Evolutionary conservation across 257 asterid species (phyloP), one percentile per base, ranked within the genome.

Genomic region (Nicotiana benthamiana): DNA sequence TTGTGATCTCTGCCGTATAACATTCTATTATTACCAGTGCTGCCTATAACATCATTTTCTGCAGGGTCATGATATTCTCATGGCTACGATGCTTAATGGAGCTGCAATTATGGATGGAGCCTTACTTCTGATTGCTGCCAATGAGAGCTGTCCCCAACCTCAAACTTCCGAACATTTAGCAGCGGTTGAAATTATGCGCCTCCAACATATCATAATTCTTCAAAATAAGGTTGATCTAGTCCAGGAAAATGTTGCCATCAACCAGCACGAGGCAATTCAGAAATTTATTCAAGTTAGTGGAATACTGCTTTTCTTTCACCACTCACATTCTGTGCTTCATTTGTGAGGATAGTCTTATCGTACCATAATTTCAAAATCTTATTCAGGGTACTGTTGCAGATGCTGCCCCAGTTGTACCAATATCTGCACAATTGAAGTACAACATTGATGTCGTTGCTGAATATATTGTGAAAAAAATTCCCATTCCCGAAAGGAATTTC

Each of bases 71-170:
- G 98, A 94, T 88, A 94, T 94, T 91, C 98, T 94, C 87, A 94
- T 94, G 98, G 98, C 98, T 86, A 94, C 98, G 3, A 94, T 94
- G 98, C 98, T 94, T 87, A 94, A 94, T 52, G 97, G 98, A 81
- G 98, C 98, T 2, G 97, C 98, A 66, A 94, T 94, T 67, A 94
- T 94, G 98, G 98, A 94, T 82, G 98, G 98, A 20, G 98, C 98
- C 51, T 86, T 94, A 77, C 97, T 94, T 85, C 97, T 94, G 51
- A 94, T 94, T 81, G 98, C 98, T 68, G 97, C 98, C 80, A 94
- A 94, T 75, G 98, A 94, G 84, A 94, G 97, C 65, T 94, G 98
- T 82, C 98, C 98, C 52, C 98, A 95, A 80, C 99, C 99, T 86
- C 99, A 95, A 88, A 95, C 99, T 22, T 91, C 97, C 9, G 97